These are phyloP conservation scores for Nicotiana benthamiana DNA, from an alignment of 257 asterid species.

Conservation along the genomic window DNA sequence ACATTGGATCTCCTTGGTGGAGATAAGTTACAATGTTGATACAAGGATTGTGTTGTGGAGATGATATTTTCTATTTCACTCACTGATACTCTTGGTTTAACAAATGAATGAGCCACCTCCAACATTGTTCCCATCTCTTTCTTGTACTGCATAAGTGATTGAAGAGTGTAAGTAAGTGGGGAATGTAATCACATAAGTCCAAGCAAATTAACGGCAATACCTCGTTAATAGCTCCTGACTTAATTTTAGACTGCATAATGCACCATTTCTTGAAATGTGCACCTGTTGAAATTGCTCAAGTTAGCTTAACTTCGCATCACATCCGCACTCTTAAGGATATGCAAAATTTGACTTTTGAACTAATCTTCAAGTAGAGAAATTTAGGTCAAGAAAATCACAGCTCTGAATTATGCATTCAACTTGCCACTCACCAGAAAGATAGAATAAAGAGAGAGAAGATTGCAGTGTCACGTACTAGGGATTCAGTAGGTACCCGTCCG, in stretches of 20 bases:
- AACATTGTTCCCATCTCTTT: slow-evolving; percentile 63
- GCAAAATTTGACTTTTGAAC: neutral
- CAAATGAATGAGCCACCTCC: slow-evolving; percentile 61
- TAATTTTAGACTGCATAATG: slow-evolving; percentile 77
- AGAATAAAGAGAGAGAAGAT: neutral
- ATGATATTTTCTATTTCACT: slow-evolving; percentile 22
- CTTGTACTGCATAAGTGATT: slow-evolving; percentile 49
- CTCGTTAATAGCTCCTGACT: slow-evolving; percentile 57
- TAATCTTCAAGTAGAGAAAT: neutral
- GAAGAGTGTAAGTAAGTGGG: neutral
- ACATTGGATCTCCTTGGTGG: slow-evolving; percentile 36
- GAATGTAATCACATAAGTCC: neutral
- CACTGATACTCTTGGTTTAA: slow-evolving; percentile 35
- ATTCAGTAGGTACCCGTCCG: neutral
- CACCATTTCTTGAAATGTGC: slow-evolving; percentile 93
- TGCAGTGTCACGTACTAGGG: neutral
- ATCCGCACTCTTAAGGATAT: neutral
- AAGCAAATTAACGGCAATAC: too few relatives aligned
- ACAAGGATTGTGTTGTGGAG: neutral
- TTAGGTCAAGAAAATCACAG: neutral
- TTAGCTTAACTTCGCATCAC: neutral
- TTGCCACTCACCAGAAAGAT: neutral
- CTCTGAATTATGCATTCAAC: neutral
- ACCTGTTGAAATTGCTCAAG: slow-evolving; percentile 34
- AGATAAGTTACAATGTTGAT: slow-evolving; percentile 32